Evolutionary conservation across 23 red algal genomes (phyloP), one percentile per base, ranked within the genome.

Genomic region (Chondrus crispus): DNA sequence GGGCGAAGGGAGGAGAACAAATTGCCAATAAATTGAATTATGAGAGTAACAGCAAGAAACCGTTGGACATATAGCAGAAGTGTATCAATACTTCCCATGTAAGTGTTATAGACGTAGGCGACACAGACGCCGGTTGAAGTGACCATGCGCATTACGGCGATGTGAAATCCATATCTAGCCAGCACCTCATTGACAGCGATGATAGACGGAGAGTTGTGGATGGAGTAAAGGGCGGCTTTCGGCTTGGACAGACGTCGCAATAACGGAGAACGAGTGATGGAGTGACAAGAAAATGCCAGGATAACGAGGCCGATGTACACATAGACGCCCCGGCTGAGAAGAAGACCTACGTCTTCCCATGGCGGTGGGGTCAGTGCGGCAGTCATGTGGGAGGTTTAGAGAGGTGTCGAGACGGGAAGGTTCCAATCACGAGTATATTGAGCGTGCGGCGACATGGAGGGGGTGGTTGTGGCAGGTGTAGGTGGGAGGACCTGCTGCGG

Each of bases 61-160:
- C 70, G 66, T 46, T 81, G 82, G 19, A 57, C 66, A 58, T 48
- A 41, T 7, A 71, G 73, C 51, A 94, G 66, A 4, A 72, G 19
- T 3, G 37, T 46, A 54, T n/a, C 45, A 84, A 94, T 87, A 26
- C 79, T 54, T 33, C 91, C 82, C 8, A 84, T 46, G 40, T 94
- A 94, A 11, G 91, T 94, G n/a, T 52, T 64, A 42, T 94, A 94
- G 48, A 94, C 91, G 46, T 94, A 94, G 46, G 60, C 28, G 44
- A 80, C 78, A 55, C 91, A 94, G 5, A 94, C 71, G 22, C 64
- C 51, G 29, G 82, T 87, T 24, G 81, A 94, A 37, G 58, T 47
- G 81, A 94, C 44, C 73, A 94, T 94, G 53, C 89, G 89, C 22
- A 76, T 18, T 3, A 92, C 77, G 76, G 68, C 77, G 41, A 92